A percentile compares a stretch with the other conserved stretches of the same genome.
phyloP scores from a whole-genome alignment of 2,329 filamentous ascomycete species.

The Zymoseptoria ardabiliae region DNA sequence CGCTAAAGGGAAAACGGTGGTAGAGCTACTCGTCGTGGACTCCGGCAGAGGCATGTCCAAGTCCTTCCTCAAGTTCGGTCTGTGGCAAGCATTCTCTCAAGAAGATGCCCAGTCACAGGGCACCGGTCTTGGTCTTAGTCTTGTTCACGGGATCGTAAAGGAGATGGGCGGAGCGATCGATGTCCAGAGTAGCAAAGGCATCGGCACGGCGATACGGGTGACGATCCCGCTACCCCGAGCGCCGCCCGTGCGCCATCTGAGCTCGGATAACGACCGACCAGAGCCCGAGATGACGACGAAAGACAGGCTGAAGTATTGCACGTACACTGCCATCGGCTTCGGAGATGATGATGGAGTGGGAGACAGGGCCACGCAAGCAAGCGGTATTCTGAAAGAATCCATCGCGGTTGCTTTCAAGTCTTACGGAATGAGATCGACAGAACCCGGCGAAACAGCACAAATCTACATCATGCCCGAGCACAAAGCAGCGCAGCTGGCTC shows the following conservation, averaged over 20 bases:
- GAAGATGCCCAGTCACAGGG: slow-evolving; percentile 28
- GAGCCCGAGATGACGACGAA: neutral
- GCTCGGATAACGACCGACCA: neutral
- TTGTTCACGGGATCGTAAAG: slow-evolving; percentile 28
- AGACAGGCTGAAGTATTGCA: neutral
- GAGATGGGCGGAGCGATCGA: slow-evolving; percentile 22
- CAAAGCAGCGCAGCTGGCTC: neutral
- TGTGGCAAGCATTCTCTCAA: slow-evolving; percentile 31
- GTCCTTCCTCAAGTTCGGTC: slow-evolving; percentile 23
- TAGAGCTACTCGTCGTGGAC: slow-evolving; percentile 19
- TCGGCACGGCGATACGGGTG: slow-evolving; percentile 13
- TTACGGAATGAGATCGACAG: neutral
- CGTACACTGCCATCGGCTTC: neutral
- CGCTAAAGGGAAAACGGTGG: neutral
- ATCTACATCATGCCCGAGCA: neutral
- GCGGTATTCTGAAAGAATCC: neutral
- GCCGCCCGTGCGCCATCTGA: neutral
- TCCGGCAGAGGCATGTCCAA: slow-evolving; percentile 31
- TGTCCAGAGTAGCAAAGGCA: slow-evolving; percentile 24
- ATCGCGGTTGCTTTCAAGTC: neutral
- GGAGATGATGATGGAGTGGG: neutral
- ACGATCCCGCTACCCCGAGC: neutral
- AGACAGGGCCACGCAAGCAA: neutral
- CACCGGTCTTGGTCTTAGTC: slow-evolving; percentile 31
- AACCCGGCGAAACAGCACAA: neutral